A percentile compares a stretch with the other conserved stretches of the same genome.
Conservation (phyloP, 331 rosid species). For the Prunus yedoensis region DNA sequence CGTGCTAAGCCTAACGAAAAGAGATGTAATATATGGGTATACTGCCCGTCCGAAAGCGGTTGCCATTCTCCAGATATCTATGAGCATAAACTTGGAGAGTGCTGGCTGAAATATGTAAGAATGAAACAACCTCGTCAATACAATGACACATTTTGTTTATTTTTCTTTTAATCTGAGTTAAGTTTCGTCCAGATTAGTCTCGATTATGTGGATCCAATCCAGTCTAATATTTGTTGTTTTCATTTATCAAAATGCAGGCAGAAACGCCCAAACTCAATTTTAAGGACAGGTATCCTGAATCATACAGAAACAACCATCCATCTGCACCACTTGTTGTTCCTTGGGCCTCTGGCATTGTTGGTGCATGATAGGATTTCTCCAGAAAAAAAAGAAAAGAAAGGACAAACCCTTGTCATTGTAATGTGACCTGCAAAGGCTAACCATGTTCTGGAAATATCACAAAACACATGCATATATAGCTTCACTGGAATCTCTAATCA, state of each 20-base stretch:
- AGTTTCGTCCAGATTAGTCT: background rate
- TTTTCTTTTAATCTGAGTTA: background rate
- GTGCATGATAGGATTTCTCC: slow-evolving; percentile 22
- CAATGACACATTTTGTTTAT: background rate
- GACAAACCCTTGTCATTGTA: slow-evolving; percentile 11
- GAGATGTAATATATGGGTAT: slow-evolving; percentile 95
- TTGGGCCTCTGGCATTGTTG: slow-evolving; percentile 80
- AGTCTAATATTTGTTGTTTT: slow-evolving; percentile 21
- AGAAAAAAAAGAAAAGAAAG: slow-evolving; percentile 2
- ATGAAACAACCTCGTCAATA: slow-evolving; percentile 1
- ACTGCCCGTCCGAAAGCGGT: slow-evolving; percentile 83
- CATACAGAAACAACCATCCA: slow-evolving; percentile 63
- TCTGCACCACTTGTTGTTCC: slow-evolving; percentile 78
- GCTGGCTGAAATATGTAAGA: slow-evolving; percentile 96
- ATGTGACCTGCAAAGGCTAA: slow-evolving; percentile 11
- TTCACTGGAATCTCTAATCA: slow-evolving; percentile 27
- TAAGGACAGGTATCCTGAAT: slow-evolving; percentile 73
- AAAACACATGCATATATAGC: slow-evolving; percentile 8
- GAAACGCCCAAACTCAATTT: slow-evolving; percentile 69
- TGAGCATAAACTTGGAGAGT: slow-evolving; percentile 74
- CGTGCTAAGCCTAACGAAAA: slow-evolving; percentile 60
- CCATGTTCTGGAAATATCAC: slow-evolving; percentile 6
- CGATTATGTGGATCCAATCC: background rate
- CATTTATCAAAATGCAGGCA: slow-evolving; percentile 53
- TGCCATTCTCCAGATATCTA: slow-evolving; percentile 95